Evolutionary conservation across 192 early-diverging fungal species (phyloP).

Genomic region (Podila verticillata): DNA sequence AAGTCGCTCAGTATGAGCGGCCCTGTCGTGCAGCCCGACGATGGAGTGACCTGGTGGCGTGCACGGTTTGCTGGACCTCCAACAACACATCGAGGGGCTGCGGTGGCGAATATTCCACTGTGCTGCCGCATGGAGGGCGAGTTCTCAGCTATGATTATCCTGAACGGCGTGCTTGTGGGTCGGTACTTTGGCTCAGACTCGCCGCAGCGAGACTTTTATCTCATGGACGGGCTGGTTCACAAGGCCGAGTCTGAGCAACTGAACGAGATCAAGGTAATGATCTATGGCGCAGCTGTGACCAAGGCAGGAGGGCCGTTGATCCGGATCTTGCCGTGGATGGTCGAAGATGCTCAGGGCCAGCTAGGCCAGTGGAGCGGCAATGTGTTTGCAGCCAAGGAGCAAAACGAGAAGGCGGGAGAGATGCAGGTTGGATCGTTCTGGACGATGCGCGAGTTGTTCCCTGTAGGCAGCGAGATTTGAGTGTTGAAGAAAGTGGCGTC

Average conservation of each 20-base stretch:
- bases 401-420: neutral
- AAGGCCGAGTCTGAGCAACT: constrained; percentile 12
- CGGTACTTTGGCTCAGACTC: constrained; percentile 78
- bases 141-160: constrained; percentile 72
- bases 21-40: constrained; percentile 17
- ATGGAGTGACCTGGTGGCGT: constrained; percentile 53
- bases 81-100: constrained; percentile 16
- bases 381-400: constrained; percentile 12
- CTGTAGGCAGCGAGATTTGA: neutral
- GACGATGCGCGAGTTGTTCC: constrained; percentile 23
- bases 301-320: neutral
- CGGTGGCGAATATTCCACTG: constrained; percentile 61
- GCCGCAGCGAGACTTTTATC: constrained; percentile 74
- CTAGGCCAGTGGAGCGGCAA: constrained; percentile 42
- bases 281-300: constrained; percentile 38
- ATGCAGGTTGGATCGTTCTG: constrained; percentile 21
- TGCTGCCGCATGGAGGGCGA: constrained; percentile 72
- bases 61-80: constrained; percentile 39
- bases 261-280: constrained; percentile 58
- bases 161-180: constrained; percentile 74
- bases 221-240: constrained; percentile 65
- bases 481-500: neutral
- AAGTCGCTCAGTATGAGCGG: neutral
- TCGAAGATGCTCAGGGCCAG: constrained; percentile 39
- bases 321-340: constrained; percentile 28